Conservation (phyloP, 2,329 filamentous ascomycete species). For the Diaporthe citrichinensis region DNA sequence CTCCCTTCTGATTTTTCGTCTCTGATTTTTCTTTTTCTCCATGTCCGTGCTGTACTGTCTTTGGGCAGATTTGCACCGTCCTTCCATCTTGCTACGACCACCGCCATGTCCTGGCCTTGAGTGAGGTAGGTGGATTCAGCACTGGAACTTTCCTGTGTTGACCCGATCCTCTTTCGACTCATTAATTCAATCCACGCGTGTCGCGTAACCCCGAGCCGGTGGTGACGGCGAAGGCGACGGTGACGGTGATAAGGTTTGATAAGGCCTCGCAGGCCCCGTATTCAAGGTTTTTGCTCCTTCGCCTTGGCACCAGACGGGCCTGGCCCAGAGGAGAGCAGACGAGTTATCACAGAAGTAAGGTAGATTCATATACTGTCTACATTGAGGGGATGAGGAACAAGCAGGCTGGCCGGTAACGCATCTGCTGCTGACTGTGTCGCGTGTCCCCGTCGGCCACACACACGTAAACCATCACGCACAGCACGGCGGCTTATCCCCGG, state of each 20-base stretch:
- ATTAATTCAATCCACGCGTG: not conserved
- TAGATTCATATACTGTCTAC: not conserved
- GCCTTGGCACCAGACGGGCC: slow-evolving; percentile 3
- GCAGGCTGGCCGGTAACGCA: not conserved
- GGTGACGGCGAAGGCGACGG: not conserved
- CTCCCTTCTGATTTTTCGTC: not conserved
- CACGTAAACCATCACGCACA: not conserved
- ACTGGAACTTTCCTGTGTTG: not conserved
- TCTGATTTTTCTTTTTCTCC: not conserved
- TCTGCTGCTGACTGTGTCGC: slow-evolving; percentile 4
- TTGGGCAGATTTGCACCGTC: not conserved
- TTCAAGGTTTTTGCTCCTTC: slow-evolving; percentile 22
- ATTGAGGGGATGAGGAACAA: too few species aligned
- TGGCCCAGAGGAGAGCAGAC: not conserved
- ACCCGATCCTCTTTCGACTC: not conserved
- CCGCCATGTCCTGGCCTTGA: not conserved
- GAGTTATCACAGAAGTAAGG: not conserved
- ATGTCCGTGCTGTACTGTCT: not conserved
- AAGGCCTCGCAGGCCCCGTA: slow-evolving; percentile 18
- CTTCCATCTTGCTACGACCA: not conserved
- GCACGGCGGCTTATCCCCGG: slow-evolving; percentile 20
- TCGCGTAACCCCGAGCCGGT: not conserved
- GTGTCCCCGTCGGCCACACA: not conserved
- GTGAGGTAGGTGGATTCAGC: not conserved
- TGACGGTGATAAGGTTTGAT: slow-evolving; percentile 20